Base-by-base conservation (phyloP, 768 basidiomycete species). In the Mycena belliarum region DNA sequence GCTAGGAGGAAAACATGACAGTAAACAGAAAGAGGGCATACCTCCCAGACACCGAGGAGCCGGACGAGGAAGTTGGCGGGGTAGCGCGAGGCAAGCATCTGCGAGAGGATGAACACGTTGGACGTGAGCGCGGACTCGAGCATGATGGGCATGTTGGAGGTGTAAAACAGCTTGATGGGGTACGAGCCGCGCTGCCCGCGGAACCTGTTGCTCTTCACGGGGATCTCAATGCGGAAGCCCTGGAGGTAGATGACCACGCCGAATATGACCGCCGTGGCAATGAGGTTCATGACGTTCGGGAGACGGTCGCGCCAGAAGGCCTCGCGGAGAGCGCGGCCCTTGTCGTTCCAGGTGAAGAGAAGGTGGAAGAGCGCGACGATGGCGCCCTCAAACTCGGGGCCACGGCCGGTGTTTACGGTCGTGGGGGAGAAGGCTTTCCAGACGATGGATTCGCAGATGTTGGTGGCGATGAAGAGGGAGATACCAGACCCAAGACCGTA, bases 401-500 rank as follows among this genome's bases (percentile, higher is more conserved):
- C 96, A 62, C 96, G 91, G 37, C 96, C 97, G 28, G 95, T 98
- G 83, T 98, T 98, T 75, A 98, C 76, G 44, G 97, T 98, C 21
- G 94, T 98, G 11, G 97, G 97, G 1, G 93, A 95, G 78, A 99
- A 98, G 2, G 96, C 97, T 70, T 99, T 99, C 96, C 96, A 99
- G 70, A 98, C 87, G 77, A 99, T 98, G 61, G 90, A 93, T 74
- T 99, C 97, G 75, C 96, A 98, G 66, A 99, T 98, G 82, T 98
- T 99, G 78, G 97, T 98, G 5, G 96, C 97, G 67, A 98, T 97
- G 84, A 98, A 98, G 56, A 98, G 88, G 56, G 95, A 95, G 75
- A 99, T 98, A 62, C 97, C 97, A 6, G 93, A 95, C 56, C 97
- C 97, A 61, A 98, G 92, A 70, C 97, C 96, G 73, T 99, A 98